Conservation (phyloP, 148 eudicot genomes). For the Agrostemma githago region DNA sequence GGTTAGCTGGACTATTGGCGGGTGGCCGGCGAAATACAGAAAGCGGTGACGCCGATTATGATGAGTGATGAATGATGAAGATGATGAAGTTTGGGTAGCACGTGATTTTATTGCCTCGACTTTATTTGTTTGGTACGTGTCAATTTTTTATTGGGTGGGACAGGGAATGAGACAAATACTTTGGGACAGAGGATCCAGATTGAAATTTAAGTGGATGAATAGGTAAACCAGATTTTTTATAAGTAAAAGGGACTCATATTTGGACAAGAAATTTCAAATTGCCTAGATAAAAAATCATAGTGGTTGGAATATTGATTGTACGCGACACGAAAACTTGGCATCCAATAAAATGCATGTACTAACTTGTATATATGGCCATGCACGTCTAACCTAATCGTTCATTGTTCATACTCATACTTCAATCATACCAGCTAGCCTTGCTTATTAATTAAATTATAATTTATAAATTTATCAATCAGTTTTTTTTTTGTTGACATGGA, state of each 20-base stretch:
- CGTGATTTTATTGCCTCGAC: too few species aligned
- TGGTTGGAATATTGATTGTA: not conserved
- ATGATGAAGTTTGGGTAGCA: too few species aligned
- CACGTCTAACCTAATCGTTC: not conserved
- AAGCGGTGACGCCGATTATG: too few species aligned
- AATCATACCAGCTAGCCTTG: not conserved
- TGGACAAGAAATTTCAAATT: not conserved
- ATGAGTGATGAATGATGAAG: too few species aligned
- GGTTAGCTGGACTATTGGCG: too few species aligned
- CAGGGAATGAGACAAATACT: too few species aligned
- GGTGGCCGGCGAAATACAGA: too few species aligned
- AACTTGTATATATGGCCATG: constrained; percentile 5
- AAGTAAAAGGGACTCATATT: not conserved
- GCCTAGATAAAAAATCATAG: not conserved
- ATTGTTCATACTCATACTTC: not conserved
- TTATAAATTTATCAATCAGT: not conserved
- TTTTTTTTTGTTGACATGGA: constrained; percentile 13
- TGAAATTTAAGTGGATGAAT: not conserved
- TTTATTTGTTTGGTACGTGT: too few species aligned
- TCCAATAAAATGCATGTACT: constrained; percentile 13
- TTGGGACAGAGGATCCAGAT: too few species aligned
- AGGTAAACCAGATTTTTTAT: not conserved
- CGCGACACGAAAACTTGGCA: constrained; percentile 1
- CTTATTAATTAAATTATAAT: not conserved
- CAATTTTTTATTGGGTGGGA: too few species aligned